Evolutionary conservation across 495 filamentous ascomycete species (phyloP).

Genomic region (Bombardia bombarda): DNA sequence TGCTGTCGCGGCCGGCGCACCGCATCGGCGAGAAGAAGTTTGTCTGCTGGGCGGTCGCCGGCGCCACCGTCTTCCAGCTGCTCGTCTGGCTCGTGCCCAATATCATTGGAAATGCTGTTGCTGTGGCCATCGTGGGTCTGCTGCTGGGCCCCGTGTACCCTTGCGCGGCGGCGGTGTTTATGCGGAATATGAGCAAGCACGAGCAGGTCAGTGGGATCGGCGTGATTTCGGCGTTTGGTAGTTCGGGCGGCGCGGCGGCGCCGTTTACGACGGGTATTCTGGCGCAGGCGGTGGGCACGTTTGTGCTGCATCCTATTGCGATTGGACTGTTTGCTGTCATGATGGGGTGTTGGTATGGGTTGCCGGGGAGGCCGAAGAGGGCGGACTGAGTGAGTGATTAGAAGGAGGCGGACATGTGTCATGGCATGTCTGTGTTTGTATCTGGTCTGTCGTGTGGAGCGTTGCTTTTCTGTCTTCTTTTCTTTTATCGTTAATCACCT

Average conservation of each 20-base stretch:
- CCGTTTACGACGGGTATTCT: constrained; percentile 69
- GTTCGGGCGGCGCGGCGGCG: constrained; percentile 63
- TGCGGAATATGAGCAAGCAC: constrained; percentile 48
- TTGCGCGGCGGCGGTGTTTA: constrained; percentile 60
- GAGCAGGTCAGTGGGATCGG: constrained; percentile 61
- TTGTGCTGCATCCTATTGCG: constrained; percentile 66
- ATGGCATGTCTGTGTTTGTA: too few relatives aligned
- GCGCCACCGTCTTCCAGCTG: constrained; percentile 58
- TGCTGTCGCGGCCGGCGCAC: constrained; percentile 54
- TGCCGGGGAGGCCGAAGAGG: constrained; percentile 49
- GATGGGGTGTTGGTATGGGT: constrained; percentile 53
- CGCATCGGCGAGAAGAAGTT: constrained; percentile 60
- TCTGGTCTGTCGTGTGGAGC: too few relatives aligned
- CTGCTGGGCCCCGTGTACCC: constrained; percentile 74
- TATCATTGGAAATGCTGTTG: constrained; percentile 61
- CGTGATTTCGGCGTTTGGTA: constrained; percentile 65
- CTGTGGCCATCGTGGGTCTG: constrained; percentile 63
- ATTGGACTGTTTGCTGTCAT: constrained; percentile 62
- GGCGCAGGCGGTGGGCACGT: constrained; percentile 61
- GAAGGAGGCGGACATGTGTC: too few relatives aligned
- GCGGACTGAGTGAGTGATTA: too few relatives aligned
- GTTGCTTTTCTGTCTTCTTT: too few relatives aligned
- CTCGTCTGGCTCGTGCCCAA: constrained; percentile 70
- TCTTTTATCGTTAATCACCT: too few relatives aligned
- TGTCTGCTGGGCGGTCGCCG: constrained; percentile 51